These are phyloP conservation scores for Xylaria sp. DNA, from an alignment of 2,329 filamentous ascomycete genomes.

Conservation along the genomic window DNA sequence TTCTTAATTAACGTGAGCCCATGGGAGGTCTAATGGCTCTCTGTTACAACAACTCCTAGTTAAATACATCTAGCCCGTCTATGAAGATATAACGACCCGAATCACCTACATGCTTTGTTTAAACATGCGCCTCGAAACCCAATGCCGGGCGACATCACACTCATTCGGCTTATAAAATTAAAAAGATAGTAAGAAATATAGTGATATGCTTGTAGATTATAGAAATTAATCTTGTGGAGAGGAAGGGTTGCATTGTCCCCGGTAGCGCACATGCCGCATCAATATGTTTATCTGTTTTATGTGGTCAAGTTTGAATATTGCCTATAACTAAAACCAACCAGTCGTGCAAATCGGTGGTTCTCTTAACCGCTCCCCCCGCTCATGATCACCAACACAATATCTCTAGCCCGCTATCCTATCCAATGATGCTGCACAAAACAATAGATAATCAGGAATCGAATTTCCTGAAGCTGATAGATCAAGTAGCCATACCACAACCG, in stretches of 20 bases:
- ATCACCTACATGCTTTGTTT: too few relatives aligned
- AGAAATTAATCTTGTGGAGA: neutral
- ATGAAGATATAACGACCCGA: too few relatives aligned
- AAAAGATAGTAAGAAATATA: too few relatives aligned
- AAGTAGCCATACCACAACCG: neutral
- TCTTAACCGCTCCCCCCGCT: constrained; percentile 2
- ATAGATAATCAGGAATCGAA: neutral
- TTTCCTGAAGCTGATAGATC: neutral
- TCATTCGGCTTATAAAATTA: too few relatives aligned
- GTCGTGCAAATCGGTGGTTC: neutral
- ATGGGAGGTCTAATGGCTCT: too few relatives aligned
- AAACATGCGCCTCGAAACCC: too few relatives aligned
- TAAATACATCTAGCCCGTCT: too few relatives aligned
- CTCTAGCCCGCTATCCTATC: constrained; percentile 1
- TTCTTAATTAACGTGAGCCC: too few relatives aligned
- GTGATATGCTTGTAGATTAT: neutral
- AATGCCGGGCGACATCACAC: too few relatives aligned
- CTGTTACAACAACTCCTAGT: too few relatives aligned
- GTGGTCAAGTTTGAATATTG: constrained; percentile 22
- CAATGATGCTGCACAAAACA: neutral
- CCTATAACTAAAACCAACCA: constrained; percentile 6
- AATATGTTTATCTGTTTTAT: constrained; percentile 16
- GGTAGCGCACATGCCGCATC: constrained; percentile 5
- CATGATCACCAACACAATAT: neutral
- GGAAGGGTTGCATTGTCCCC: constrained; percentile 12